Evolutionary conservation across 768 basidiomycete genomes (phyloP).

Genomic region (Collybiopsis confluens): DNA sequence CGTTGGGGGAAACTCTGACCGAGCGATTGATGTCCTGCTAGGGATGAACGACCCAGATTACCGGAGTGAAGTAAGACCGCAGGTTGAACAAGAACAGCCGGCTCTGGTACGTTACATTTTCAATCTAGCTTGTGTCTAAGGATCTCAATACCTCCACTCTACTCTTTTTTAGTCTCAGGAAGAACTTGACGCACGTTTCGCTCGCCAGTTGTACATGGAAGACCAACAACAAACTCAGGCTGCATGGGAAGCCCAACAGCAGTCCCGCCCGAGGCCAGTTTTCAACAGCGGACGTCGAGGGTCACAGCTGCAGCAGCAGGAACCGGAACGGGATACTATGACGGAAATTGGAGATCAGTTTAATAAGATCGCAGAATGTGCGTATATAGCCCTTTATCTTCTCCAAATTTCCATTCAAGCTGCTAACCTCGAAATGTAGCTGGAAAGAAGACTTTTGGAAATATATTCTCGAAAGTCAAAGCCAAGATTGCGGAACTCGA

Average conservation of each 20-base stretch:
- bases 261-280: slow-evolving; percentile 12
- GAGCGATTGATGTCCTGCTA: slow-evolving; percentile 71
- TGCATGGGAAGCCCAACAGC: slow-evolving; percentile 28
- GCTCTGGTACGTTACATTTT: slow-evolving; percentile 19
- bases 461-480: slow-evolving; percentile 70
- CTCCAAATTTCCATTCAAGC: too few species aligned
- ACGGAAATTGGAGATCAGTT: slow-evolving; percentile 72
- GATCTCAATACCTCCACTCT: background rate
- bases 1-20: slow-evolving; percentile 65
- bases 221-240: slow-evolving; percentile 37
- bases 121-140: background rate
- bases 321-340: slow-evolving; percentile 46
- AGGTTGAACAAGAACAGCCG: slow-evolving; percentile 10
- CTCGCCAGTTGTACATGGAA: slow-evolving; percentile 66
- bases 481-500: slow-evolving; percentile 84
- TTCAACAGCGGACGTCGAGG: slow-evolving; percentile 11
- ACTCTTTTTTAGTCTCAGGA: slow-evolving; percentile 44
- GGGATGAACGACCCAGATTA: slow-evolving; percentile 87
- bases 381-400: slow-evolving; percentile 24
- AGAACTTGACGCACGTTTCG: slow-evolving; percentile 77
- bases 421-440: slow-evolving; percentile 29
- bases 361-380: slow-evolving; percentile 74
- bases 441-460: slow-evolving; percentile 76
- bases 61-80: slow-evolving; percentile 31
- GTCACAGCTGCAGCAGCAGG: slow-evolving; percentile 4